Conservation (phyloP, 306 rosid species). For the Arachis hypogaea region DNA sequence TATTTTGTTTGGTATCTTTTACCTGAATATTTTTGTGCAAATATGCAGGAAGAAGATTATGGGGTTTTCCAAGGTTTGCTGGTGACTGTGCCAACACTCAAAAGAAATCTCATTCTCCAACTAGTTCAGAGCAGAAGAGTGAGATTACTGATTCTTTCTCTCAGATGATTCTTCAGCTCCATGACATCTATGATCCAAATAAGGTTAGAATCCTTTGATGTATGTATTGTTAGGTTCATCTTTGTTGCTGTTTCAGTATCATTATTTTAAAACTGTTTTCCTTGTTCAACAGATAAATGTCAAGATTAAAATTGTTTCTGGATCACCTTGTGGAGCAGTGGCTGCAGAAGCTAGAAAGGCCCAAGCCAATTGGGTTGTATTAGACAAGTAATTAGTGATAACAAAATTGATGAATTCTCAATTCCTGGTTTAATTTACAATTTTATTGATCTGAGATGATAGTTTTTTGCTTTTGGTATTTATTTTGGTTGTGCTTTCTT, state of each 20-base stretch:
- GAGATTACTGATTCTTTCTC: constrained; percentile 91
- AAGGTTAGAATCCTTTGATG: constrained; percentile 54
- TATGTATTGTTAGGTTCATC: not conserved
- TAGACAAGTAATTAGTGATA: constrained; percentile 74
- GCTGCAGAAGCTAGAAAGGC: constrained; percentile 85
- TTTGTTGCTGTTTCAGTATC: constrained; percentile 12
- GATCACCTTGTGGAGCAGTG: constrained; percentile 89
- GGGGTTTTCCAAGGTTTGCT: constrained; percentile 94
- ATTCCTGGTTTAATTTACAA: not conserved
- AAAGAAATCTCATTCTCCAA: constrained; percentile 59
- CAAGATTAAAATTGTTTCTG: constrained; percentile 82
- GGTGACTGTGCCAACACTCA: constrained; percentile 89
- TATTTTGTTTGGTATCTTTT: not conserved
- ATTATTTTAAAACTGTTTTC: constrained; percentile 5
- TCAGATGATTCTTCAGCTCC: constrained; percentile 98
- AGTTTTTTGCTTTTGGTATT: constrained; percentile 15
- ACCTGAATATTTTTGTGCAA: constrained; percentile 15
- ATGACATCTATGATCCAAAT: constrained; percentile 95
- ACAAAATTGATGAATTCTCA: not conserved
- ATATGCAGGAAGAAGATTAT: constrained; percentile 73
- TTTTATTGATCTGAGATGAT: constrained; percentile 21
- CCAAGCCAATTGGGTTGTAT: constrained; percentile 88
- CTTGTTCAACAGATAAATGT: constrained; percentile 71
- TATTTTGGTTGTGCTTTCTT: constrained; percentile 28
- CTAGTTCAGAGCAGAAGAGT: constrained; percentile 69